Base-by-base conservation (phyloP, 768 basidiomycete genomes). In the Leccinum uliginosum region DNA sequence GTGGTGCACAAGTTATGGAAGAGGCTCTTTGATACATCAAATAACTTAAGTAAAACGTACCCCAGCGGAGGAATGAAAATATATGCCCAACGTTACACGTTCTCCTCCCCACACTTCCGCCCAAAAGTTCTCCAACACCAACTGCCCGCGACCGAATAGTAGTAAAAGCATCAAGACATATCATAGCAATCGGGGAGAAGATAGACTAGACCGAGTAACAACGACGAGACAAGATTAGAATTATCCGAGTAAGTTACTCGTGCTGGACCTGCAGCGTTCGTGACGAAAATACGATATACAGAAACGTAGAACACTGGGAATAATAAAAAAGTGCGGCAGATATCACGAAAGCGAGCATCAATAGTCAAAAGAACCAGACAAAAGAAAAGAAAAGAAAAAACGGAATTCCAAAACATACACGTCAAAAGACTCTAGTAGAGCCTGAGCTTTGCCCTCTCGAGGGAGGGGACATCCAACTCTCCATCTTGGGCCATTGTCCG, bases 401-500 rank as follows among this genome's bases (percentile, higher is more conserved):
- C 1, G 21, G 15, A 17, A 48, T 6, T n/a, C 23, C 32, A 50
- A 19, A 54, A 47, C 6, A 53, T 23, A 38, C 34, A 40, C 8
- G n/a, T 71, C 63, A 73, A 60, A 71, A 63, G 45, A 71, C 63
- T 54, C 68, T 55, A 29, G 71, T 47, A 11, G 70, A 71, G 27
- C 70, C 66, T 34, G 71, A 68, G 54, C 46, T 73, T 53, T 71
- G 67, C 3, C 70, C 68, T 34, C 71, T 59, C 15, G 70, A 51
- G 38, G 69, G 60, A 21, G 69, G 63, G 19, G 69, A 60, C 56
- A 70, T 34, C 70, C 70, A 71, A 45, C 55, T 72, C 63, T 71
- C 70, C 71, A 73, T 68, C 65, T 71, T 73, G 51, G 70, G 71
- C 70, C 70, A 70, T 35, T 64, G 70, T 27, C 66, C 70, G 48